Evolutionary conservation across 2,329 filamentous ascomycete species (phyloP).

Genomic region (Fusarium camptoceras): DNA sequence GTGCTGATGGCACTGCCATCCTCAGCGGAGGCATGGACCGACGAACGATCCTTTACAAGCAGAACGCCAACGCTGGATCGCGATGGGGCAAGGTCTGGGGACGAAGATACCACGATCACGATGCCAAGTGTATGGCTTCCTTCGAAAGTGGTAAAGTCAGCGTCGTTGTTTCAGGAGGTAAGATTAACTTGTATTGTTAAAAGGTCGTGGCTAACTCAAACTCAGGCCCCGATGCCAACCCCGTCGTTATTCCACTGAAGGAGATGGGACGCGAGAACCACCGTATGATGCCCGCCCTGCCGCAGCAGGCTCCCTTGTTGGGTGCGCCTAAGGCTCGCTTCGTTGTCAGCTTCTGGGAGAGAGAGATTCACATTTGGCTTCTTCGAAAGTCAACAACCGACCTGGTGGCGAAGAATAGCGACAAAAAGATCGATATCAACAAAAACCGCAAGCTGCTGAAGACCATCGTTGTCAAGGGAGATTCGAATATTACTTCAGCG

Average conservation of each 20-base stretch:
- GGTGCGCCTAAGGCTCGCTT: slow-evolving; percentile 80
- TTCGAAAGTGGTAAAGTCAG: slow-evolving; percentile 88
- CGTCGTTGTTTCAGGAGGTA: slow-evolving; percentile 91
- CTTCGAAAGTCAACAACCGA: slow-evolving; percentile 60
- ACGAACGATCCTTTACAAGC: slow-evolving; percentile 84
- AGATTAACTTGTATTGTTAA: slow-evolving; percentile 41
- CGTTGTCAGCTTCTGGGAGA: slow-evolving; percentile 92
- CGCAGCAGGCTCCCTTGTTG: slow-evolving; percentile 78
- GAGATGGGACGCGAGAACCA: slow-evolving; percentile 84
- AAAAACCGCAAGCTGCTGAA: slow-evolving; percentile 74
- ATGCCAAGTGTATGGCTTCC: slow-evolving; percentile 93
- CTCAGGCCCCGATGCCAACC: slow-evolving; percentile 84
- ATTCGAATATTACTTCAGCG: slow-evolving; percentile 84
- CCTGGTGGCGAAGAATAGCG: slow-evolving; percentile 57
- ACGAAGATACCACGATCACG: slow-evolving; percentile 88
- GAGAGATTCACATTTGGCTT: slow-evolving; percentile 86
- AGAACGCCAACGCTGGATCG: slow-evolving; percentile 67
- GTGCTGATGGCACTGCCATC: slow-evolving; percentile 82
- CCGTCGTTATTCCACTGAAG: slow-evolving; percentile 81
- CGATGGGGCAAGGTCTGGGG: slow-evolving; percentile 91
- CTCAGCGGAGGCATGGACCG: slow-evolving; percentile 94
- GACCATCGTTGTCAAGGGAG: slow-evolving; percentile 75
- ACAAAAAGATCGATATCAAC: slow-evolving; percentile 57
- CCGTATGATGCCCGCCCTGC: slow-evolving; percentile 83
- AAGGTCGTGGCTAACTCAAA: slow-evolving; percentile 6